A percentile compares a stretch with the other conserved stretches of the same genome.
Evolutionary conservation across 352 stramenopile species (phyloP).

Genomic region (Thraustochytrium aureum): DNA sequence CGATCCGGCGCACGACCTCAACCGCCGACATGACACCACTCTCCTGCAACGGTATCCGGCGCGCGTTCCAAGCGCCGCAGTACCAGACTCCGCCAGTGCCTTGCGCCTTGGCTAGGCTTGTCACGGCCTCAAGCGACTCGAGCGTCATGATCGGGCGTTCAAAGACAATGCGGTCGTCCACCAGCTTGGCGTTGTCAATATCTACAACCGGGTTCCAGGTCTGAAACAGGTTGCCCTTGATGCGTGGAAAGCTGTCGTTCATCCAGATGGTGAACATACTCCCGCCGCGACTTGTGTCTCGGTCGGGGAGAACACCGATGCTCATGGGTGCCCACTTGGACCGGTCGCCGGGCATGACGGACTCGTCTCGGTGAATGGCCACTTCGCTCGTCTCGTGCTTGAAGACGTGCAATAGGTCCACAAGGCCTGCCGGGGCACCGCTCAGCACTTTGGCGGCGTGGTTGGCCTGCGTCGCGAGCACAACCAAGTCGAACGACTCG

Average conservation of each 20-base stretch:
- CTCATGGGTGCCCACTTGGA: constrained; percentile 57
- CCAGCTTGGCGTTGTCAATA: constrained; percentile 8
- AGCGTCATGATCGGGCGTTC: constrained; percentile 55
- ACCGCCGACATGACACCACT: constrained; percentile 51
- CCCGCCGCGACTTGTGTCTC: background rate
- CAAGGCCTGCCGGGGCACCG: background rate
- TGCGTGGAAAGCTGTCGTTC: constrained; percentile 38
- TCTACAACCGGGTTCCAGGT: constrained; percentile 58
- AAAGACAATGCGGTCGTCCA: constrained; percentile 49
- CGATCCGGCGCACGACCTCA: constrained; percentile 18
- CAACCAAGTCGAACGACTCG: constrained; percentile 56
- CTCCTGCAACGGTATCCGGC: constrained; percentile 56
- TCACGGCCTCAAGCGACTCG: constrained; percentile 30
- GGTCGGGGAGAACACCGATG: constrained; percentile 27
- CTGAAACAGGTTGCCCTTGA: constrained; percentile 55
- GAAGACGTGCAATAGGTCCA: constrained; percentile 28
- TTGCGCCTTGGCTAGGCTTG: constrained; percentile 21
- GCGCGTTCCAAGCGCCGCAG: constrained; percentile 52
- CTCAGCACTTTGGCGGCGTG: constrained; percentile 39
- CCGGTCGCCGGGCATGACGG: constrained; percentile 50
- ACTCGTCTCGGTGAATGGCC: constrained; percentile 54
- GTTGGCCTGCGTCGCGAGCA: constrained; percentile 57
- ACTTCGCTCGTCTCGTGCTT: constrained; percentile 54
- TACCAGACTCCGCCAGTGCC: constrained; percentile 56
- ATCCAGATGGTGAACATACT: constrained; percentile 59